Percentiles rank a stretch among this genome's conserved stretches.
These are phyloP conservation scores for Mucor mucedo DNA, from an alignment of 371 early-diverging fungal genomes.

Conservation along the genomic window DNA sequence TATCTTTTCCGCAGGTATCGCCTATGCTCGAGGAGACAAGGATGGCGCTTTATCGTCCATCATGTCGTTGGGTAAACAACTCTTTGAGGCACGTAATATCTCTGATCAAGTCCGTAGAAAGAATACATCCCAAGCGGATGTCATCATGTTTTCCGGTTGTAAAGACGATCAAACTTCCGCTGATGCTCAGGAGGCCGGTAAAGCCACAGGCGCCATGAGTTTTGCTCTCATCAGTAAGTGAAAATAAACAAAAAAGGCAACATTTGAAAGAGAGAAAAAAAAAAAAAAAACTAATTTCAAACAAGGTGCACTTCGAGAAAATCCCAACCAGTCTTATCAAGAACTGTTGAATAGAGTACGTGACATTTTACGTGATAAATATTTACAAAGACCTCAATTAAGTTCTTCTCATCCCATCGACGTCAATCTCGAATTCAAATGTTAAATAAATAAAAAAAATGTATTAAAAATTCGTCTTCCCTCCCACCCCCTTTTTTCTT, in stretches of 20 bases:
- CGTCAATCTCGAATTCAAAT: conserved; percentile 66
- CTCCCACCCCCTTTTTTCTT: neutral
- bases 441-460: conserved; percentile 23
- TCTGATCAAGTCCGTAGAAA: conserved; percentile 41
- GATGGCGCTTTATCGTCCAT: conserved; percentile 51
- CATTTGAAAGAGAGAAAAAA: no score
- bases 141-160: conserved; percentile 90
- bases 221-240: conserved; percentile 72
- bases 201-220: conserved; percentile 82
- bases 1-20: conserved; percentile 55
- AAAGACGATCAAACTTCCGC: conserved; percentile 92
- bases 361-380: conserved; percentile 72
- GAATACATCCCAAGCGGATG: conserved; percentile 72
- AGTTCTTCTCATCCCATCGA: conserved; percentile 80
- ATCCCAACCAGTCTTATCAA: conserved; percentile 74
- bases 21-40: conserved; percentile 54
- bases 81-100: conserved; percentile 45
- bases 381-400: conserved; percentile 85
- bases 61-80: conserved; percentile 51
- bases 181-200: conserved; percentile 70
- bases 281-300: no score
- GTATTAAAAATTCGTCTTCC: no score
- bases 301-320: conserved; percentile 53
- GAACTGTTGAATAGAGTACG: conserved; percentile 78
- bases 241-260: neutral